phyloP scores from a whole-genome alignment of 768 basidiomycete species.

The Asterophora parasitica region DNA sequence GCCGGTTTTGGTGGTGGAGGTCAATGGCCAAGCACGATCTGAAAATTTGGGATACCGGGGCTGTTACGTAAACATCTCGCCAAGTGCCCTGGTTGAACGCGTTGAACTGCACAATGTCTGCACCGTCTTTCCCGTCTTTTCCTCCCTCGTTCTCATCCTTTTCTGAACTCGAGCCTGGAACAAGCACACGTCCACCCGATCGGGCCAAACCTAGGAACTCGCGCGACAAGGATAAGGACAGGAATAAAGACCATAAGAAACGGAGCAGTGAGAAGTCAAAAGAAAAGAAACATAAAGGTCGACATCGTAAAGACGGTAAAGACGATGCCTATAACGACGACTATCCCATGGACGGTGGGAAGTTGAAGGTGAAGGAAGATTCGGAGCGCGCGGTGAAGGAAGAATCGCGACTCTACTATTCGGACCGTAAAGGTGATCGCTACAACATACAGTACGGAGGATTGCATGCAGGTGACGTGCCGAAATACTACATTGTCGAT shows the following conservation, averaged over 20 bases:
- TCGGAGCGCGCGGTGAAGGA: constrained; percentile 20
- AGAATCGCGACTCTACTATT: constrained; percentile 44
- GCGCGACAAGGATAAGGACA: constrained; percentile 24
- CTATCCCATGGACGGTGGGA: constrained; percentile 20
- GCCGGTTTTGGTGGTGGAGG: neutral
- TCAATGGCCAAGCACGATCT: constrained; percentile 2
- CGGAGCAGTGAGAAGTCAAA: constrained; percentile 17
- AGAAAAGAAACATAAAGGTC: constrained; percentile 25
- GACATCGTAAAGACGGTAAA: constrained; percentile 17
- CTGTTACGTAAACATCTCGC: constrained; percentile 8
- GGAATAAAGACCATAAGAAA: constrained; percentile 14
- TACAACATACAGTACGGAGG: constrained; percentile 67
- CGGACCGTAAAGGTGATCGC: constrained; percentile 62
- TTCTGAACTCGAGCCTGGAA: constrained; percentile 51
- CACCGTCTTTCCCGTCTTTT: constrained; percentile 58
- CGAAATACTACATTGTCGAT: constrained; percentile 56
- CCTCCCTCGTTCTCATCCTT: constrained; percentile 68
- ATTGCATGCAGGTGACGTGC: constrained; percentile 55
- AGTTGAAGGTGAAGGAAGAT: constrained; percentile 15
- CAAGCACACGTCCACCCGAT: constrained; percentile 26
- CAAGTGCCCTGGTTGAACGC: neutral
- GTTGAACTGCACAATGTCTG: constrained; percentile 32
- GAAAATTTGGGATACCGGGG: constrained; percentile 4
- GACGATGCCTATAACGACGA: constrained; percentile 11
- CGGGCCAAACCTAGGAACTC: constrained; percentile 8